Conservation (phyloP, 1,139 yeast species). For the Magnusiomyces tetraspermus region DNA sequence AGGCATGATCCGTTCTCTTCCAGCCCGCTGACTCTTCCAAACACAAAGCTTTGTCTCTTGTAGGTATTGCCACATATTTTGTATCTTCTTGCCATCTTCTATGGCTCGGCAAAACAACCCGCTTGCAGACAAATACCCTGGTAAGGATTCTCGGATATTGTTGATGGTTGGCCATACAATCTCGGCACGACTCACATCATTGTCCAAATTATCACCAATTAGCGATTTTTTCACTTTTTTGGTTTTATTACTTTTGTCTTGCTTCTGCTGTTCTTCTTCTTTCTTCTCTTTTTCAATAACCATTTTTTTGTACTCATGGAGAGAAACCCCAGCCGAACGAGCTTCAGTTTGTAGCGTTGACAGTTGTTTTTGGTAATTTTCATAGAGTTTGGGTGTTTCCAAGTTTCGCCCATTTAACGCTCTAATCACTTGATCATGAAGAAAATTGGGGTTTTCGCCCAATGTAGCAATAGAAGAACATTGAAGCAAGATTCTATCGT, state of each 20-base stretch:
- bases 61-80: not conserved
- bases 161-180: slow-evolving; percentile 29
- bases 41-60: slow-evolving; percentile 17
- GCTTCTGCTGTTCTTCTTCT: not conserved
- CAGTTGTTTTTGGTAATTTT: not conserved
- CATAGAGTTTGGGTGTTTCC: not conserved
- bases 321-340: not conserved
- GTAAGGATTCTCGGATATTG: slow-evolving; percentile 24
- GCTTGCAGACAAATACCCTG: slow-evolving; percentile 29
- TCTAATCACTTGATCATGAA: slow-evolving; percentile 18
- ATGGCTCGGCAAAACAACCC: slow-evolving; percentile 21
- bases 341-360: not conserved
- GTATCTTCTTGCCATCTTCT: not conserved
- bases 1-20: slow-evolving; percentile 29
- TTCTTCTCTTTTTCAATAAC: not conserved
- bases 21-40: slow-evolving; percentile 28
- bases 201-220: not conserved
- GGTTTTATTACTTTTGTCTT: no score
- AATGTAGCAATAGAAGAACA: slow-evolving; percentile 26
- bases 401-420: slow-evolving; percentile 19
- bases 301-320: not conserved
- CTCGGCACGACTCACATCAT: slow-evolving; percentile 7
- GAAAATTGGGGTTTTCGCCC: slow-evolving; percentile 21
- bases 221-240: no score
- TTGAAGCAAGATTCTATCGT: slow-evolving; percentile 22